Evolutionary conservation across 352 stramenopile genomes (phyloP), one percentile per base, ranked within the genome.

Genomic region (Phytopythium montanum): DNA sequence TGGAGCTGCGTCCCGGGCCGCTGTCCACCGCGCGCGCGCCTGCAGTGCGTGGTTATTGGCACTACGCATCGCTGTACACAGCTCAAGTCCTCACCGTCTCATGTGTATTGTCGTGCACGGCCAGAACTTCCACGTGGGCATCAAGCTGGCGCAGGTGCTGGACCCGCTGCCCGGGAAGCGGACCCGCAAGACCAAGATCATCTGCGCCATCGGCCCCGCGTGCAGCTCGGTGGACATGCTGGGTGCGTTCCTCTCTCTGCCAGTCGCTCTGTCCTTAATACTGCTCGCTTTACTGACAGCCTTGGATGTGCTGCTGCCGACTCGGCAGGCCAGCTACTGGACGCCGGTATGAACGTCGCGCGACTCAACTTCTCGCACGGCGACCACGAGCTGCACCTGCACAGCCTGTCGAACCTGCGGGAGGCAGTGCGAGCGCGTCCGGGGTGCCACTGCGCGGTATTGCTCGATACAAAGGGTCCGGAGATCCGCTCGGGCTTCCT

Each of bases 291-390:
- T 21, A 63, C 18, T 34, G 26, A 52, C 44, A 2, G 12, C 23
- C 10, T 21, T 49, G 42, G 13, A 49, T 18, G 23, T 7, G 1
- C 18, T 21, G 21, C 2, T 13, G 14, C 18, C 1, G 23, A 25
- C 25, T n/a, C 16, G 13, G n/a, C 26, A 91, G 79, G 81, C 2
- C 67, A 92, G 59, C 64, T 94, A 3, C 61, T 92, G 42, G 83
- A 92, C 54, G 82, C 80, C 29, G 97, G 97, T 13, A 99, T 99
- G 95, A 97, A 97, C 54, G 90, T 99, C 6, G 98, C 98, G 65
- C 87, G 98, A 16, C 82, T 99, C 31, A 99, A 99, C 64, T 99
- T 99, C 73, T 99, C 96, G 16, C 98, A 99, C 70, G 98, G 97
- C 25, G 98, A 98, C 54, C 95, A 97, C 59, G 95, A 98, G 58